phyloP scores from a whole-genome alignment of 2,329 filamentous ascomycete genomes.

The Cladosporium sp. region DNA sequence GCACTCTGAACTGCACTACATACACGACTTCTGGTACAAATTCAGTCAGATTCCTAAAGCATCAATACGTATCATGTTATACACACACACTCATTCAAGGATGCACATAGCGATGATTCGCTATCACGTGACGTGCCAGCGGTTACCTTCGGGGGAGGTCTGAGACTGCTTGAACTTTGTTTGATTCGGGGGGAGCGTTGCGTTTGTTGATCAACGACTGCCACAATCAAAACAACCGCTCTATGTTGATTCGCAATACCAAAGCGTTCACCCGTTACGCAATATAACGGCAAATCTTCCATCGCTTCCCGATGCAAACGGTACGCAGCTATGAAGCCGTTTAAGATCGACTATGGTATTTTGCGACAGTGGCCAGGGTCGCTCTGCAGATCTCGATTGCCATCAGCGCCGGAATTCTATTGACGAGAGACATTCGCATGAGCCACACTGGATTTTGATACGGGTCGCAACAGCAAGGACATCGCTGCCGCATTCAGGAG shows the following conservation, averaged over 20 bases:
- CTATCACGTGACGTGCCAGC: neutral
- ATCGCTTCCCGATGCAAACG: neutral
- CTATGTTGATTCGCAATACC: neutral
- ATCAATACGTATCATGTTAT: neutral
- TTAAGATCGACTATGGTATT: neutral
- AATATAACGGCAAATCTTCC: neutral
- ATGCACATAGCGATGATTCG: neutral
- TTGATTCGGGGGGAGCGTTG: neutral
- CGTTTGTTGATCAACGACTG: neutral
- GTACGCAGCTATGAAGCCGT: neutral
- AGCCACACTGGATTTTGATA: neutral
- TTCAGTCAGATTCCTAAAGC: neutral
- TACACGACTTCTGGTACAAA: neutral
- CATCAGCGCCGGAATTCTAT: neutral
- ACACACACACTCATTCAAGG: neutral
- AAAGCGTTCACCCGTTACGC: neutral
- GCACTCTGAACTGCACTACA: neutral
- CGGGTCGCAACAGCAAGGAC: constrained; percentile 43
- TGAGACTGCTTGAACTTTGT: neutral
- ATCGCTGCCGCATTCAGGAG: neutral
- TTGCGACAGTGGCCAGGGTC: neutral
- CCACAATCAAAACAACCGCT: neutral
- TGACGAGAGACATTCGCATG: neutral
- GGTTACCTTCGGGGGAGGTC: neutral
- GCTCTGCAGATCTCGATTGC: neutral